Evolutionary conservation across 140 eudicot genomes (phyloP), one percentile per base, ranked within the genome.

Genomic region (Flaveria floridana): DNA sequence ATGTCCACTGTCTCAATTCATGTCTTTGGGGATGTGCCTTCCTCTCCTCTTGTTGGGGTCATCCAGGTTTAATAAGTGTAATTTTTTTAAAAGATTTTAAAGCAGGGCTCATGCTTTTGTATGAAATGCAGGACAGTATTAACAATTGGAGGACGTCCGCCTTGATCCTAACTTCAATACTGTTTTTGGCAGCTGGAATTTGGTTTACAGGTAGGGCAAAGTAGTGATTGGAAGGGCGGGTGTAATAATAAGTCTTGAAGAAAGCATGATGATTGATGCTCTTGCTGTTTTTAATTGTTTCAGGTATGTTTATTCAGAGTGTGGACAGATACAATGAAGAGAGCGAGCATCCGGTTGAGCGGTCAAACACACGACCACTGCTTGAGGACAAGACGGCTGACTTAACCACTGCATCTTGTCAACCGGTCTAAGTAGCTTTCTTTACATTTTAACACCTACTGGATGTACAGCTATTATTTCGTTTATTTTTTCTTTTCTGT

Each of bases 1-100:
- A 91, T 91, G 74, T 91, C 97, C 3, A 89, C 96, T 3, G 97
- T 91, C 12, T 78, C 95, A 3, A 91, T 91, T 82, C 97, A 91
- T 77, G 65, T 89, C 6, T 89, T 91, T 66, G 97, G 97, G 39
- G 97, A 91, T 16, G 97, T 91, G 77, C 97, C 97, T 30, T 91
- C 97, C 11, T 81, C 96, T 44, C 96, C 97, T 26, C 96, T 91
- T 68, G 96, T 92, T 47, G 98, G 98, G 41, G 86, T 89, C 79
- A 70, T 92, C 59, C 96, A 92, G 97, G 97, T 92, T 65, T 18
- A 62, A 65, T 30, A 39, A 9, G 20, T 39, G 51, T 57, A 1
- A 39, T 44, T 47, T 65, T 7, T 15, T 26, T 34, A 16, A 7
- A 12, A 18, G 10, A 55, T 7, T 19, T 14, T 19, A 7, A 55